Conservation (phyloP, 2,329 filamentous ascomycete genomes). For the Neophaeococcomyces mojaviensis region DNA sequence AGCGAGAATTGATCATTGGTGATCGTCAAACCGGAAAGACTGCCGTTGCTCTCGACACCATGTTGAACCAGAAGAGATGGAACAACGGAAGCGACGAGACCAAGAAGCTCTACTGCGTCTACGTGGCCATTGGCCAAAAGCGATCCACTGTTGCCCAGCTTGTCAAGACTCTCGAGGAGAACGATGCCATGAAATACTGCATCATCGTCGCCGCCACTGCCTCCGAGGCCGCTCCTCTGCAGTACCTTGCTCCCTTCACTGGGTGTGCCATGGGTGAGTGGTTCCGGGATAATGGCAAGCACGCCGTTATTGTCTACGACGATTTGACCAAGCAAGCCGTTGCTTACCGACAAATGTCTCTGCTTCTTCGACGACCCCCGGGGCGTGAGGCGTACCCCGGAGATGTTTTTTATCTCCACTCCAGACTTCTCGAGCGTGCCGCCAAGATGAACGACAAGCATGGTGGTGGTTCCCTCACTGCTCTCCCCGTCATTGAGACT, state of each 20-base stretch:
- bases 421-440: constrained; percentile 96
- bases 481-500: constrained; percentile 96
- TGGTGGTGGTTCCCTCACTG: constrained; percentile 92
- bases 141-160: constrained; percentile 98
- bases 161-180: constrained; percentile 99
- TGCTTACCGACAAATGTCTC: constrained; percentile 97
- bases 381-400: constrained; percentile 99
- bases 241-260: constrained; percentile 92
- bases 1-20: constrained; percentile 99
- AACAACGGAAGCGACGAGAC: constrained; percentile 78
- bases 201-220: constrained; percentile 92
- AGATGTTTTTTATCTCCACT: constrained; percentile 99
- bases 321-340: constrained; percentile 98
- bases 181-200: constrained; percentile 98
- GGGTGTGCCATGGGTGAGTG: constrained; percentile 59
- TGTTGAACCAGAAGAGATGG: constrained; percentile 99
- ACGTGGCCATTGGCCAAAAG: constrained; percentile 99
- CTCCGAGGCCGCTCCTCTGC: constrained; percentile 89
- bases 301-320: constrained; percentile 85
- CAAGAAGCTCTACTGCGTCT: constrained; percentile 99
- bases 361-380: constrained; percentile 92
- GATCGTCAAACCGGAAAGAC: constrained; percentile 99
- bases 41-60: constrained; percentile 93
- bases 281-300: constrained; percentile 79
- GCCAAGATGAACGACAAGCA: constrained; percentile 98